Evolutionary conservation across 148 eudicot genomes (phyloP), one percentile per base, ranked within the genome.

Genomic region (Camellia japonica): DNA sequence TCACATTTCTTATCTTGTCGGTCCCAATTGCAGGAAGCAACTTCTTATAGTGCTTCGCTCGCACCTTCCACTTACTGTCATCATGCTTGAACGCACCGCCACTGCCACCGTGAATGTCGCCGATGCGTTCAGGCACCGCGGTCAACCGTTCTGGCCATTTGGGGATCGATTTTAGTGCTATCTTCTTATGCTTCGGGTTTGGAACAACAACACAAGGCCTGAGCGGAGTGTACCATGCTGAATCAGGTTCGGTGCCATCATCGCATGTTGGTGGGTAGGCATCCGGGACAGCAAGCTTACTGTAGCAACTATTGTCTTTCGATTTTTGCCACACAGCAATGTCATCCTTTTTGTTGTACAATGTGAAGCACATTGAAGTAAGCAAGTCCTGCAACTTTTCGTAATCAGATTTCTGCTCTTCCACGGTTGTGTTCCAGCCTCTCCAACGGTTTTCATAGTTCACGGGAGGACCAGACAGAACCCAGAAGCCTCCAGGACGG

Each of bases 171-270:
- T 83, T 74, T 51, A 94, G 71, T 15, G 80, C 82, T 55, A 89
- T n/a, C 79, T 89, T 93, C 87, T 87, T 89, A 76, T 77, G 81
- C 76, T 90, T 89, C 4, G 85, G 84, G 86, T 79, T 79, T 41
- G 97, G 95, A 64, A 80, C 90, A 11, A 92, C 93, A 18, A 91
- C 87, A 74, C 98, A 94, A 43, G 98, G 87, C 63, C 97, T 83
- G 61, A 94, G 89, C 7, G 98, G 98, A 80, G 95, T 91, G 90
- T 94, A 94, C 98, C 98, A 94, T 20, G 95, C 97, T 6, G 98
- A 82, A 82, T 94, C 97, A 0, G 97, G 87, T 80, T 94, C 98
- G 7, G 91, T 90, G 5, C 93, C 91, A 63, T 94, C 98, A 43
- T 94, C 94, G 47, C 98, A 94, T 75, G 87, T 90, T 41, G 90